These are phyloP conservation scores for Prunus davidiana DNA, from an alignment of 306 rosid species.

Conservation along the genomic window DNA sequence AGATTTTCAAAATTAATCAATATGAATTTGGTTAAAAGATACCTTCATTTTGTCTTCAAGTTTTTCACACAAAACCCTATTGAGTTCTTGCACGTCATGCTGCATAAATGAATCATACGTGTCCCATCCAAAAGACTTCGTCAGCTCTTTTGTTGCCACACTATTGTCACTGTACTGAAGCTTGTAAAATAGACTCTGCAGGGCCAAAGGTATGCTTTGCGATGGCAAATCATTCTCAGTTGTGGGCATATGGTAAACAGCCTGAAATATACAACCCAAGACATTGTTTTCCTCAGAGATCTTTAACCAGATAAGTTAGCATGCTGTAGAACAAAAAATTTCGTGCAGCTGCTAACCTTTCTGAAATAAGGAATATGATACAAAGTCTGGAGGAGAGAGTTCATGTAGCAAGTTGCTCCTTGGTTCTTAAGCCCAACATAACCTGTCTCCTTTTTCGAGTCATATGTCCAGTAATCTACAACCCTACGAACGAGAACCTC, in stretches of 20 bases:
- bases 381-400: slow-evolving; percentile 81
- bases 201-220: slow-evolving; percentile 83
- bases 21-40: background rate
- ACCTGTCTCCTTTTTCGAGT: slow-evolving; percentile 90
- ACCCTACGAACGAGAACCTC: slow-evolving; percentile 83
- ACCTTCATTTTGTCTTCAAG: slow-evolving; percentile 97
- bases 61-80: slow-evolving; percentile 80
- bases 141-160: slow-evolving; percentile 87
- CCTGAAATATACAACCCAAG: slow-evolving; percentile 54
- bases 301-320: slow-evolving; percentile 20
- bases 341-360: slow-evolving; percentile 45
- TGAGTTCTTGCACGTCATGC: slow-evolving; percentile 91
- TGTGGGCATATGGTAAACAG: slow-evolving; percentile 94
- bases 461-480: slow-evolving; percentile 83
- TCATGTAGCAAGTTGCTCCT: slow-evolving; percentile 95
- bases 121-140: slow-evolving; percentile 95
- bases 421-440: slow-evolving; percentile 91
- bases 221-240: slow-evolving; percentile 91
- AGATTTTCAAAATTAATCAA: background rate
- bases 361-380: slow-evolving; percentile 87
- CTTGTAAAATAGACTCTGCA: slow-evolving; percentile 84
- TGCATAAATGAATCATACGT: slow-evolving; percentile 93
- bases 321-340: background rate
- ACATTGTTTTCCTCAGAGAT: slow-evolving; percentile 12
- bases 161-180: slow-evolving; percentile 88